phyloP scores from a whole-genome alignment of 179 eudicot genomes.

The Beta lomatogona region DNA sequence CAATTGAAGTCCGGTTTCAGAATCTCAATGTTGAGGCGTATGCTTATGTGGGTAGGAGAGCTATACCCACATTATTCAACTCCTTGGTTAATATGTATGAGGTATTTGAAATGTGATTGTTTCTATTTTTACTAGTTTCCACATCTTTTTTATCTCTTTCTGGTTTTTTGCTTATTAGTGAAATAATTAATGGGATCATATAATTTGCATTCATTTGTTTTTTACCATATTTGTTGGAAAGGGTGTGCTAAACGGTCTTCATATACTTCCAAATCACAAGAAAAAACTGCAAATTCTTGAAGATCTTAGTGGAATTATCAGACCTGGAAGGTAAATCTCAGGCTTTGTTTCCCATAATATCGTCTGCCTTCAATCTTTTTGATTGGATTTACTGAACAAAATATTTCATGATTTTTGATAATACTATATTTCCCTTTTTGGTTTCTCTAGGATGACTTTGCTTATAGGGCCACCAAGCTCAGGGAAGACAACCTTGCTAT shows the following conservation, averaged over 20 bases:
- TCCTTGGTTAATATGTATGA: conserved; percentile 29
- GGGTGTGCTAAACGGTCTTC: conserved; percentile 49
- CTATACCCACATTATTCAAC: conserved; percentile 37
- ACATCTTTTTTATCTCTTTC: background rate
- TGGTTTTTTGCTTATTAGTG: background rate
- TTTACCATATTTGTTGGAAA: conserved; percentile 9
- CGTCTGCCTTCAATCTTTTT: too few species aligned
- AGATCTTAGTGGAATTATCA: conserved; percentile 63
- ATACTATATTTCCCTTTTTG: background rate
- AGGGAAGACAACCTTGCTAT: conserved; percentile 67
- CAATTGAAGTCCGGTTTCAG: conserved; percentile 36
- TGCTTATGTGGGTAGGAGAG: conserved; percentile 38
- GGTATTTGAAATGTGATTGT: conserved; percentile 19
- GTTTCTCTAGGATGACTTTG: conserved; percentile 53
- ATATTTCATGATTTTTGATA: background rate
- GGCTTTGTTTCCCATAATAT: background rate
- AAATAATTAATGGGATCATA: background rate
- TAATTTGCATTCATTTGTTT: background rate
- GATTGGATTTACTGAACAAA: background rate
- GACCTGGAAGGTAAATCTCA: conserved; percentile 53
- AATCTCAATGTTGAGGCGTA: conserved; percentile 30
- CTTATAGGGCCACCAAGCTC: conserved; percentile 76
- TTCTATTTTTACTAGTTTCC: background rate
- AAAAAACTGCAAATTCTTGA: conserved; percentile 48
- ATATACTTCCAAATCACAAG: conserved; percentile 57